These are phyloP conservation scores for Pestalotiopsis sp. DNA, from an alignment of 2,329 filamentous ascomycete species.

Conservation along the genomic window DNA sequence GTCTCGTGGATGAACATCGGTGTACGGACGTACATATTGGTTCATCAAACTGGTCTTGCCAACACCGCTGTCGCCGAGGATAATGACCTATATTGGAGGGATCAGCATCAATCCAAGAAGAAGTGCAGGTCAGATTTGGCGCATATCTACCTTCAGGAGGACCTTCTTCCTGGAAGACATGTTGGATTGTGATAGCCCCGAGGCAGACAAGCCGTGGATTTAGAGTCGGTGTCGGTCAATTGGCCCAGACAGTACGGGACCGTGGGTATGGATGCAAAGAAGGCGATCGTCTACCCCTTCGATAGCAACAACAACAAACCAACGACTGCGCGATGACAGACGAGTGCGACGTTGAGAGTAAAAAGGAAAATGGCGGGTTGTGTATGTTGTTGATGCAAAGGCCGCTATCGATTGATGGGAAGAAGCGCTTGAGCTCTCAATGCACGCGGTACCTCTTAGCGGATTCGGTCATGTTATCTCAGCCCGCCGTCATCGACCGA, in stretches of 20 bases:
- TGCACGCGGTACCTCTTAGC: conserved; percentile 5
- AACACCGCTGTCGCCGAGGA: conserved; percentile 97
- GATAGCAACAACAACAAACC: neutral
- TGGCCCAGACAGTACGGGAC: neutral
- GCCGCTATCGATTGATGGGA: neutral
- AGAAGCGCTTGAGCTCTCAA: neutral
- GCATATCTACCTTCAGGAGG: conserved; percentile 72
- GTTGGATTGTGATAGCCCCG: conserved; percentile 29
- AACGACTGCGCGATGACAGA: neutral
- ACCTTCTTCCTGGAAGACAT: conserved; percentile 91
- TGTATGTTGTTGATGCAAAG: conserved; percentile 4
- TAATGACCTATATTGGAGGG: conserved; percentile 75
- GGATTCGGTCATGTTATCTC: conserved; percentile 12
- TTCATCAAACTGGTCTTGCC: conserved; percentile 99
- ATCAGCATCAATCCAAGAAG: conserved; percentile 19
- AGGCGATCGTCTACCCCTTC: neutral
- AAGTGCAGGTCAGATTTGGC: neutral
- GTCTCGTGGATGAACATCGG: neutral
- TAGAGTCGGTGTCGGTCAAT: neutral
- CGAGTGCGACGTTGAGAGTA: neutral
- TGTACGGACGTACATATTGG: conserved; percentile 85
- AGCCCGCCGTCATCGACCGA: conserved; percentile 10
- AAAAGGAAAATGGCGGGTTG: neutral
- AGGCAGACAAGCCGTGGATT: conserved; percentile 9
- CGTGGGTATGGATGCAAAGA: neutral